Conservation (phyloP, 2,329 filamentous ascomycete species). For the Furcasterigmium furcatum region DNA sequence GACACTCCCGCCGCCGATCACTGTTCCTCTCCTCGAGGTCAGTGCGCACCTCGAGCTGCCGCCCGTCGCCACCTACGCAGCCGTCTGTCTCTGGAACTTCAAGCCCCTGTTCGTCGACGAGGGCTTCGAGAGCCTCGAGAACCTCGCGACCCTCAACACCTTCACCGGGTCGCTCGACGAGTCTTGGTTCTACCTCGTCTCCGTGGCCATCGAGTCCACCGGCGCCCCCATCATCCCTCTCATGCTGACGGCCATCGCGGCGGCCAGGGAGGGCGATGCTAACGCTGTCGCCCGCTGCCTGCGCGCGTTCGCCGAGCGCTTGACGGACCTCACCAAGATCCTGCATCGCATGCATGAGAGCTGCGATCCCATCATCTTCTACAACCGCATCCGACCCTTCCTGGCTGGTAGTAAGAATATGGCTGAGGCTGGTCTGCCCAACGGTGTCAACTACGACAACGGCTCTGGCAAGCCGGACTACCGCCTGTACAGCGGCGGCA, state of each 20-base stretch:
- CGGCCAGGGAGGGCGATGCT: slow-evolving; percentile 68
- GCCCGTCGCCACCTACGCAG: slow-evolving; percentile 91
- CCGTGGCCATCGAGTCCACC: slow-evolving; percentile 90
- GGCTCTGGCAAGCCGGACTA: slow-evolving; percentile 66
- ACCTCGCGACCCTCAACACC: slow-evolving; percentile 82
- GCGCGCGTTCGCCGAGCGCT: slow-evolving; percentile 77
- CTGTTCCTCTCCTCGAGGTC: slow-evolving; percentile 75
- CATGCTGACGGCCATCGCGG: slow-evolving; percentile 84
- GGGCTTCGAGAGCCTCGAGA: slow-evolving; percentile 77
- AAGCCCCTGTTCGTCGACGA: slow-evolving; percentile 86
- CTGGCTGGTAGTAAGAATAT: slow-evolving; percentile 97
- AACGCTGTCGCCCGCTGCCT: slow-evolving; percentile 73
- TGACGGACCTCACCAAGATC: slow-evolving; percentile 79
- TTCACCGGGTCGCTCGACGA: slow-evolving; percentile 95
- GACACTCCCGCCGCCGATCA: slow-evolving; percentile 74
- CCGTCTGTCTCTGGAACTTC: slow-evolving; percentile 94
- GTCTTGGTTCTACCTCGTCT: slow-evolving; percentile 98
- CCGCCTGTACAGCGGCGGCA: slow-evolving; percentile 86
- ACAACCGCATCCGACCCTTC: slow-evolving; percentile 93
- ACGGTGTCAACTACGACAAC: slow-evolving; percentile 84
- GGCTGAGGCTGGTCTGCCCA: slow-evolving; percentile 85
- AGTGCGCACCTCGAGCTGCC: slow-evolving; percentile 80
- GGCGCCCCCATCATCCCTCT: slow-evolving; percentile 83
- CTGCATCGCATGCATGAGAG: slow-evolving; percentile 91
- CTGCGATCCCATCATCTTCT: slow-evolving; percentile 93